phyloP scores from a whole-genome alignment of 2,329 filamentous ascomycete genomes.

The Chaetomium globosum region DNA sequence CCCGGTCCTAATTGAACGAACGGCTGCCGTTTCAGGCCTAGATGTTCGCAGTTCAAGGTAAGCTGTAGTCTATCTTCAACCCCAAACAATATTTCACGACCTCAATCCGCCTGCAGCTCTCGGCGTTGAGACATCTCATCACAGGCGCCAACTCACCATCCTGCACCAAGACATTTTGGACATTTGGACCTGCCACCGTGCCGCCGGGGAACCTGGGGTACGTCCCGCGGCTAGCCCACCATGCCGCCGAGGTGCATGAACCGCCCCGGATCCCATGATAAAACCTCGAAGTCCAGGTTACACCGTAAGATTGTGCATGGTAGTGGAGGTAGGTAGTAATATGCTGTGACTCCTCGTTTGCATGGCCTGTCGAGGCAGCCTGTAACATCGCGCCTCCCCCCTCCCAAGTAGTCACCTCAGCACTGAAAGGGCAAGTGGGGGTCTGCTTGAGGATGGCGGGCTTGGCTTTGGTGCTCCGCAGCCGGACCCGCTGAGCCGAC shows the following conservation, averaged over 20 bases:
- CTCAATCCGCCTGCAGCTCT: background rate
- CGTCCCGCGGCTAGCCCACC: background rate
- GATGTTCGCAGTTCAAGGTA: too few relatives aligned
- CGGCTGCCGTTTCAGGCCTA: slow-evolving; percentile 18
- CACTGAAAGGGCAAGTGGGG: background rate
- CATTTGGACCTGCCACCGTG: background rate
- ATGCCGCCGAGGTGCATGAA: background rate
- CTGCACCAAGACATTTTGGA: background rate
- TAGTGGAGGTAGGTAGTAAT: background rate
- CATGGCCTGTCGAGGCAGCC: background rate
- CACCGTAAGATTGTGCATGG: background rate
- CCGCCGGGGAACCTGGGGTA: background rate
- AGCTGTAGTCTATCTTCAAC: too few relatives aligned
- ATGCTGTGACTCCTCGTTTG: background rate
- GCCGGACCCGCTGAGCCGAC: background rate
- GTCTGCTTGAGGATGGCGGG: background rate
- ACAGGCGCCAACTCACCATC: background rate
- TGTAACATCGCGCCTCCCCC: background rate
- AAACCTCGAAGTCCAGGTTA: background rate
- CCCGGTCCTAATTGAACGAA: background rate
- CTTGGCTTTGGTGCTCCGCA: background rate
- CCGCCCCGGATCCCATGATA: background rate
- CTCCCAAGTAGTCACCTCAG: background rate
- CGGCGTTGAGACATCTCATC: background rate
- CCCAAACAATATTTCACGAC: background rate